phyloP scores from a whole-genome alignment of 148 eudicot species.

The Vaccinium corymbosum region DNA sequence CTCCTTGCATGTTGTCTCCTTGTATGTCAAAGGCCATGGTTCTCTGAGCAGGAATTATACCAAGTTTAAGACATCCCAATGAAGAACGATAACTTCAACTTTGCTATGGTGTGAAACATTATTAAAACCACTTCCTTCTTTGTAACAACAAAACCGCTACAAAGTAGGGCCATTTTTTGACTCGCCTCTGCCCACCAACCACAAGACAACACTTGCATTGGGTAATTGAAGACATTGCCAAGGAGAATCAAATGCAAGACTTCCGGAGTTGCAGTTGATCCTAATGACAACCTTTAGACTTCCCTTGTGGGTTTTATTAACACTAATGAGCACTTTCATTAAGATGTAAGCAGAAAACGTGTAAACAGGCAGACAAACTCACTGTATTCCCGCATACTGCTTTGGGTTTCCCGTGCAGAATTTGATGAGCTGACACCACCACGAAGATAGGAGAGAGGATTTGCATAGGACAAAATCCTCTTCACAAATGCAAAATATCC shows the following conservation, averaged over 20 bases:
- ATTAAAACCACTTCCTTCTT: background rate
- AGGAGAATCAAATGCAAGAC: background rate
- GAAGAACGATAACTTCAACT: background rate
- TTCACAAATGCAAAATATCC: constrained; percentile 43
- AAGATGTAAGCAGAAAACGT: background rate
- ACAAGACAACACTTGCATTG: background rate
- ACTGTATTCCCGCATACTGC: constrained; percentile 36
- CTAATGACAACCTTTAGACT: background rate
- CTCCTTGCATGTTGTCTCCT: background rate
- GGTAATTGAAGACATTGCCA: background rate
- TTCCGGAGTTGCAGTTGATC: background rate
- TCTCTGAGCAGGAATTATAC: background rate
- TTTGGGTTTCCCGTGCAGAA: constrained; percentile 37
- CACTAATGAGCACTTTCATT: background rate
- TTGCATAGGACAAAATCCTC: constrained; percentile 42
- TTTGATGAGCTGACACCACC: constrained; percentile 37
- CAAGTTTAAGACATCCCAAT: background rate
- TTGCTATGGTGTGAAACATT: constrained; percentile 1
- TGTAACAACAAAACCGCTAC: background rate
- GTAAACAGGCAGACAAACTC: constrained; percentile 14
- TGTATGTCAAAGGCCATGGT: background rate
- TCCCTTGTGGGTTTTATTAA: background rate
- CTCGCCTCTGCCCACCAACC: background rate
- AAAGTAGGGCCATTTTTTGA: background rate
- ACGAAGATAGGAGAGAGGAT: constrained; percentile 52